Conservation (phyloP, 2,329 filamentous ascomycete species). For the Cladosporium austrohemisphaericum region DNA sequence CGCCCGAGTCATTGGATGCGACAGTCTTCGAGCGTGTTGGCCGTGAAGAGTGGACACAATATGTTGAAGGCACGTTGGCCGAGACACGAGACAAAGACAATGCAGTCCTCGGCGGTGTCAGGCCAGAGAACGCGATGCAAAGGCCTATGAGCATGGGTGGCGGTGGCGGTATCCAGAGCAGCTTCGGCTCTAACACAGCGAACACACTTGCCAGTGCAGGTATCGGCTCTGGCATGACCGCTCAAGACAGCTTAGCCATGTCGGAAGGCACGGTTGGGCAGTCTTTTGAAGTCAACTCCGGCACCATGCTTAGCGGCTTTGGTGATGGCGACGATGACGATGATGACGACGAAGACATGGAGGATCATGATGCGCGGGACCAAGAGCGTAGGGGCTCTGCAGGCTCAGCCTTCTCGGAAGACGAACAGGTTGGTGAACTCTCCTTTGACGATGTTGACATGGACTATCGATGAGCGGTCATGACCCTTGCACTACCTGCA, state of each 20-base stretch:
- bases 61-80: slow-evolving; percentile 87
- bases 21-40: slow-evolving; percentile 83
- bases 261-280: slow-evolving; percentile 32
- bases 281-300: slow-evolving; percentile 33
- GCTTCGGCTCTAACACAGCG: slow-evolving; percentile 45
- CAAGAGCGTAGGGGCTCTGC: slow-evolving; percentile 32
- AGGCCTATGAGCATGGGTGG: slow-evolving; percentile 42
- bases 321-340: slow-evolving; percentile 96
- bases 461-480: slow-evolving; percentile 50
- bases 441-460: slow-evolving; percentile 60
- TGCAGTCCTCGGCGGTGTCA: slow-evolving; percentile 92
- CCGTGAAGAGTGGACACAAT: slow-evolving; percentile 86
- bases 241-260: slow-evolving; percentile 33
- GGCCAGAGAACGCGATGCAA: slow-evolving; percentile 84
- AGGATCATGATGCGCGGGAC: slow-evolving; percentile 12
- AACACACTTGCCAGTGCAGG: slow-evolving; percentile 73
- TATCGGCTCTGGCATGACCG: slow-evolving; percentile 56
- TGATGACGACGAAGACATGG: slow-evolving; percentile 72
- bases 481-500: slow-evolving; percentile 8
- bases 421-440: slow-evolving; percentile 65
- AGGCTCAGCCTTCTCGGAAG: slow-evolving; percentile 43
- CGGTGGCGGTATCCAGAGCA: slow-evolving; percentile 42
- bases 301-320: slow-evolving; percentile 67
- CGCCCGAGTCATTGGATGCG: slow-evolving; percentile 80
- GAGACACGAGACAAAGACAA: slow-evolving; percentile 96